Percentiles rank a stretch among this genome's conserved stretches.
Conservation (phyloP, 352 stramenopile genomes). For the Globisporangium alternatum region DNA sequence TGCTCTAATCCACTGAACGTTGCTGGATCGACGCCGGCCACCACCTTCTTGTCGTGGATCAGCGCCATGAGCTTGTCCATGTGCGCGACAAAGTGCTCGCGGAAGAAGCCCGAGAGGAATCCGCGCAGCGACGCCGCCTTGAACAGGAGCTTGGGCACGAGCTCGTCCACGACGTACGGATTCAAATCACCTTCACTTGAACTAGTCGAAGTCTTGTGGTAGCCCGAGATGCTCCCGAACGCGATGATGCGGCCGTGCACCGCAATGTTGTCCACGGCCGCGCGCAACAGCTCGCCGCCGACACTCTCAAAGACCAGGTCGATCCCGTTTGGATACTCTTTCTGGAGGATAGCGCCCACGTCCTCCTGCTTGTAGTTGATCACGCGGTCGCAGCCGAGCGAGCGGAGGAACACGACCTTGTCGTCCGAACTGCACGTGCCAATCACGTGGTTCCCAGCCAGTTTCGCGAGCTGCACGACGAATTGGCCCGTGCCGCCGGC, state of each 20-base stretch:
- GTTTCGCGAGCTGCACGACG: slow-evolving; percentile 83
- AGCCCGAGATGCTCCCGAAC: slow-evolving; percentile 55
- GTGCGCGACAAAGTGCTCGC: slow-evolving; percentile 36
- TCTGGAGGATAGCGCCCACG: slow-evolving; percentile 52
- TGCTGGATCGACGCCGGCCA: slow-evolving; percentile 22
- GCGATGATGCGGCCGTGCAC: slow-evolving; percentile 54
- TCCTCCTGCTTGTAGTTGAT: slow-evolving; percentile 87
- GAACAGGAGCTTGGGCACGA: slow-evolving; percentile 21
- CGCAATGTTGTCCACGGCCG: slow-evolving; percentile 56
- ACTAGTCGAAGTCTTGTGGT: slow-evolving; percentile 22
- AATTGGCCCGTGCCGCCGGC: slow-evolving; percentile 83
- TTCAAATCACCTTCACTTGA: slow-evolving; percentile 10
- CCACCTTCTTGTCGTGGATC: slow-evolving; percentile 34
- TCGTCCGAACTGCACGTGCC: slow-evolving; percentile 79
- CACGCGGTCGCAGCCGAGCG: slow-evolving; percentile 65
- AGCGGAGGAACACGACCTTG: slow-evolving; percentile 79
- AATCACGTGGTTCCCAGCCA: slow-evolving; percentile 77
- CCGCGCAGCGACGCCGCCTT: slow-evolving; percentile 39
- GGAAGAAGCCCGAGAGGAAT: slow-evolving; percentile 47
- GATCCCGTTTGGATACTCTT: slow-evolving; percentile 63
- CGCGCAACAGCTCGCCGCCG: slow-evolving; percentile 49
- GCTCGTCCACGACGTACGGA: slow-evolving; percentile 10
- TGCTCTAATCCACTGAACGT: slow-evolving; percentile 31
- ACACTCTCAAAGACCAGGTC: slow-evolving; percentile 70
- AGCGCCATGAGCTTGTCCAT: slow-evolving; percentile 44